Evolutionary conservation across 257 asterid species (phyloP).

Genomic region (Plantago major): DNA sequence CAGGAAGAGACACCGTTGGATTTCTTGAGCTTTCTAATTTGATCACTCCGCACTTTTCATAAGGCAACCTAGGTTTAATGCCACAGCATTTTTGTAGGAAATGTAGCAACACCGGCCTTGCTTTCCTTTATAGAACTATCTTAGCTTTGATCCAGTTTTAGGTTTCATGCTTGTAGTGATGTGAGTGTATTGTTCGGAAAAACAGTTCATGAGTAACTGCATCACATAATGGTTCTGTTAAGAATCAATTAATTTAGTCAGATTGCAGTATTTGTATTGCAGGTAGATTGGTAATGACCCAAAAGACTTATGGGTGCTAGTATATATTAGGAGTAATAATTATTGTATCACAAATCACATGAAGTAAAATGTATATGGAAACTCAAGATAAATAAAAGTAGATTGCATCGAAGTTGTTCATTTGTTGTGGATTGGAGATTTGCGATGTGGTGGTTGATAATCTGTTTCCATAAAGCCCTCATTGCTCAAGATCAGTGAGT

Average conservation of each 20-base stretch:
- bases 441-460: conserved; percentile 38
- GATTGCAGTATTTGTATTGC: too few species aligned
- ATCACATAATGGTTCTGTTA: too few species aligned
- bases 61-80: conserved; percentile 19
- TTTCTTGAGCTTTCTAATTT: conserved; percentile 90
- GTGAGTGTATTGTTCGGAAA: too few species aligned
- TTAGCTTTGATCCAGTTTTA: conserved; percentile 16
- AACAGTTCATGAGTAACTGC: too few species aligned
- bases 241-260: too few species aligned
- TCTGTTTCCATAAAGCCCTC: conserved; percentile 26
- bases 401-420: too few species aligned
- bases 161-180: conserved; percentile 19
- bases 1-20: conserved; percentile 71
- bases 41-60: conserved; percentile 77
- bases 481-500: conserved; percentile 13
- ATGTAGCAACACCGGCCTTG: conserved; percentile 16
- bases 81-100: conserved; percentile 17
- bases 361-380: too few species aligned
- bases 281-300: too few species aligned
- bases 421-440: conserved; percentile 38
- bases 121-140: conserved; percentile 8
- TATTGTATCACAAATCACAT: too few species aligned
- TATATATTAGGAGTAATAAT: too few species aligned
- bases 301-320: too few species aligned
- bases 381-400: too few species aligned